Evolutionary conservation across 495 filamentous ascomycete species (phyloP).

Genomic region (Penicillium salamii): DNA sequence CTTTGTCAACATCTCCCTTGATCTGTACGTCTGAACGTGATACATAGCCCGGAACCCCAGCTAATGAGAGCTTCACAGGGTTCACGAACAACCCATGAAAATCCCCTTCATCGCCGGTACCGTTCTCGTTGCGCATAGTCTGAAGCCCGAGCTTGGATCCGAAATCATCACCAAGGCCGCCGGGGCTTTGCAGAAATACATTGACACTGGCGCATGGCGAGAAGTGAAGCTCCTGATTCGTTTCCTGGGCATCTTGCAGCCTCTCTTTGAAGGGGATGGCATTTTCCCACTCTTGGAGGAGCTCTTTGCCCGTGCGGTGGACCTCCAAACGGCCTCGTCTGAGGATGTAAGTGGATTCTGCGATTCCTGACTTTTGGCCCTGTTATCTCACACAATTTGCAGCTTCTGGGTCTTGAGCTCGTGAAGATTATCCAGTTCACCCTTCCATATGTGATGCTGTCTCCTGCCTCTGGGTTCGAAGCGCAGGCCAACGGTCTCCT

Average conservation of each 20-base stretch:
- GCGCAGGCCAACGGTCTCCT: conserved; percentile 73
- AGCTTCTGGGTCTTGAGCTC: conserved; percentile 74
- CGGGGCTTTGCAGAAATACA: conserved; percentile 54
- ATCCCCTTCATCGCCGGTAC: conserved; percentile 87
- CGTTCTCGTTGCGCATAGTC: conserved; percentile 68
- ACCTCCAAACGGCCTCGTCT: conserved; percentile 84
- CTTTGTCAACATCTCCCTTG: conserved; percentile 68
- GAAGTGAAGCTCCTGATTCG: conserved; percentile 87
- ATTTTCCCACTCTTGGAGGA: conserved; percentile 83
- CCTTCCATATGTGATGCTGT: conserved; percentile 84
- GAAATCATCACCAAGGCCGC: conserved; percentile 64
- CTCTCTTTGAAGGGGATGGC: conserved; percentile 75
- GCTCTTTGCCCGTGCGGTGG: conserved; percentile 78
- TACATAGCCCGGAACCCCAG: background rate
- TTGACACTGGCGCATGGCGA: conserved; percentile 75
- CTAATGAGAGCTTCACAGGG: conserved; percentile 28
- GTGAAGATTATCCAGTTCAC: conserved; percentile 94
- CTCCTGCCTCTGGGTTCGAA: conserved; percentile 61
- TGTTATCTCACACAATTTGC: conserved; percentile 24
- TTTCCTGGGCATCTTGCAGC: conserved; percentile 79
- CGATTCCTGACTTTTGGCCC: background rate
- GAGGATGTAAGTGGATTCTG: conserved; percentile 67
- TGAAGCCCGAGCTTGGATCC: conserved; percentile 67
- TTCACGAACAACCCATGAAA: conserved; percentile 92
- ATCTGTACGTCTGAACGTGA: conserved; percentile 55